Percentiles rank a stretch among this genome's conserved stretches.
These are phyloP conservation scores for Hordeum marinum DNA, from an alignment of 176 grass and related monocot species.

Conservation along the genomic window DNA sequence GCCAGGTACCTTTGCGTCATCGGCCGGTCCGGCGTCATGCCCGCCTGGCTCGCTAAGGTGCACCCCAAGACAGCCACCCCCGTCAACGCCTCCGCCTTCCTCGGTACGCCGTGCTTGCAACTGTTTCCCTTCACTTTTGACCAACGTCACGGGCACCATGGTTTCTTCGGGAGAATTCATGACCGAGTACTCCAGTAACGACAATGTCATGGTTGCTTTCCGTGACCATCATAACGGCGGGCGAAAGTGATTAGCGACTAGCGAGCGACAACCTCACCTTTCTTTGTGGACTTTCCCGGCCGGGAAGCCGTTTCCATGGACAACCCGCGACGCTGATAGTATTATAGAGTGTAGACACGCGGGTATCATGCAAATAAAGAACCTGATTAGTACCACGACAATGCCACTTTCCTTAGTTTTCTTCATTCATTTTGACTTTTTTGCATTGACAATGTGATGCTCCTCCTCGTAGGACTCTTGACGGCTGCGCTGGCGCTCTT, in stretches of 20 bases:
- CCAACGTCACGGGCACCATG: neutral
- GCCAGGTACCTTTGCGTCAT: slow-evolving; percentile 92
- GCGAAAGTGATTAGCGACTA: neutral
- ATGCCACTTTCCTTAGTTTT: neutral
- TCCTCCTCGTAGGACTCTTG: slow-evolving; percentile 41
- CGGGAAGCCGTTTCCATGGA: neutral
- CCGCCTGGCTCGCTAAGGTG: slow-evolving; percentile 74
- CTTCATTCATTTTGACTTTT: neutral
- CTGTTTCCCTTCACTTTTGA: neutral
- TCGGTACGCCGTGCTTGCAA: slow-evolving; percentile 36
- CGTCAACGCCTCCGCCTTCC: slow-evolving; percentile 79
- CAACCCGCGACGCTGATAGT: neutral
- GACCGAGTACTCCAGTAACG: neutral
- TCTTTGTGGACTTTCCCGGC: neutral
- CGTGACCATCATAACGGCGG: neutral
- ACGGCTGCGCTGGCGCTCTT: slow-evolving; percentile 85
- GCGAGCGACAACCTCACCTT: neutral
- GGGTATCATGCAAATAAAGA: neutral
- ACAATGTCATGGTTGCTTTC: neutral
- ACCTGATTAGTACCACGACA: too few relatives aligned
- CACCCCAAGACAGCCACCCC: slow-evolving; percentile 66
- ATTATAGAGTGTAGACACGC: neutral
- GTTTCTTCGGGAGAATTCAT: neutral
- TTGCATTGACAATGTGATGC: neutral
- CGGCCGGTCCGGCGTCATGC: slow-evolving; percentile 81